phyloP scores from a whole-genome alignment of 2,329 filamentous ascomycete species.

The Talaromyces sp. region DNA sequence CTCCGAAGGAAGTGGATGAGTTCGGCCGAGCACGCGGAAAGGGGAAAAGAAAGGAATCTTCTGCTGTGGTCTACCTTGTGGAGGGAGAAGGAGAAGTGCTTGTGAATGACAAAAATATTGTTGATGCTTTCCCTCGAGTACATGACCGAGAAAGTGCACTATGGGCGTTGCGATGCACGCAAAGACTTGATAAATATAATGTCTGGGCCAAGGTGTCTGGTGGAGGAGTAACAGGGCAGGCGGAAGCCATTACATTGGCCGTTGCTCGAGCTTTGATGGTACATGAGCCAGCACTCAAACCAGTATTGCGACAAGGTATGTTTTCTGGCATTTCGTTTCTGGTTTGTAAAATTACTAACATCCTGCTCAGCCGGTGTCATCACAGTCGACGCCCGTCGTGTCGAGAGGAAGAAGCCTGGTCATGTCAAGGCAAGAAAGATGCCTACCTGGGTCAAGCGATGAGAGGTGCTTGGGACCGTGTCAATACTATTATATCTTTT shows the following conservation, averaged over 20 bases:
- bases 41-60: conserved; percentile 82
- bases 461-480: conserved; percentile 21
- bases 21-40: conserved; percentile 75
- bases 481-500: conserved; percentile 16
- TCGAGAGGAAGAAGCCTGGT: conserved; percentile 98
- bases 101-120: conserved; percentile 84
- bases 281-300: conserved; percentile 90
- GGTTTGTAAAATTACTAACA: conserved; percentile 5
- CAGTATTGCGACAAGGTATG: conserved; percentile 82
- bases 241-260: conserved; percentile 87
- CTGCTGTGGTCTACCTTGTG: conserved; percentile 80
- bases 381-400: conserved; percentile 82
- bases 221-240: conserved; percentile 90
- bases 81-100: conserved; percentile 88
- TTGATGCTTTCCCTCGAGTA: conserved; percentile 76
- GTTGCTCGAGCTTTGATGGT: conserved; percentile 82
- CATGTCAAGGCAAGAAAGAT: conserved; percentile 96
- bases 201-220: conserved; percentile 82
- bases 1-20: conserved; percentile 65
- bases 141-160: conserved; percentile 93
- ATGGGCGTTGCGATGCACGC: conserved; percentile 81
- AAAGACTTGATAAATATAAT: conserved; percentile 92
- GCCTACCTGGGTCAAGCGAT: conserved; percentile 94
- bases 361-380: conserved; percentile 73
- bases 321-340: conserved; percentile 20